Base-by-base conservation (phyloP, 169 alveolate species). In the Cryptosporidium ryanae region DNA sequence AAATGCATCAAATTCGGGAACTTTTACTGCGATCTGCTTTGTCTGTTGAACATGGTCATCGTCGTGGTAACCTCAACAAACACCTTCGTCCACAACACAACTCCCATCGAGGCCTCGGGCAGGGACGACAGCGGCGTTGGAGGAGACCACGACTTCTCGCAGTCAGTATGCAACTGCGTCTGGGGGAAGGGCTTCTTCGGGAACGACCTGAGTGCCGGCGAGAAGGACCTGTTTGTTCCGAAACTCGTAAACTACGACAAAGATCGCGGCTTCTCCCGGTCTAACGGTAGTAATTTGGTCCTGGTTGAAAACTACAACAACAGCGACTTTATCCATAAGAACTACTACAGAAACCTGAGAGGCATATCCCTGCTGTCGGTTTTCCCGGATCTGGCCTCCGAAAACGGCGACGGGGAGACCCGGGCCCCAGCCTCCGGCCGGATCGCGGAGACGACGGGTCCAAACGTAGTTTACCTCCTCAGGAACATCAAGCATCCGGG, bases 181-280 rank as follows among this genome's bases (percentile, higher is more conserved):
- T 38, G 46, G 46, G 46, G 46, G 8, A 52, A 52, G 21, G 27
- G 27, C 13, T 52, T 21, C 5, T n/a, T n/a, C 13, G 27, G 1
- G 6, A 52, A 52, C 13, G 43, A 48, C 15, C 8, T 7, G 17
- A 23, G 21, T 38, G 43, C 25, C 49, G 5, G 18, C 1, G 1
- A 1, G 23, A 23, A 29, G 10, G 12, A 18, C 13, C 50, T 54
- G 15, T 68, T 2, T 49, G 31, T 34, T 50, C 83, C 83, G 13
- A 68, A 38, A 54, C 55, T 68, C 1, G 66, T 68, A 31, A 68
- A 68, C 31, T 68, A 49, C 55, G 83, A 68, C 29, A 68, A 68
- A 38, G 83, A 68, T 31, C 25, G 32, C 8, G 64, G 27, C 15
- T 38, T 43, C 17, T 5, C 21, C 18, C 17, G 8, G 15, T 1